Conservation (phyloP, 768 basidiomycete species). For the Kwoniella europaea region DNA sequence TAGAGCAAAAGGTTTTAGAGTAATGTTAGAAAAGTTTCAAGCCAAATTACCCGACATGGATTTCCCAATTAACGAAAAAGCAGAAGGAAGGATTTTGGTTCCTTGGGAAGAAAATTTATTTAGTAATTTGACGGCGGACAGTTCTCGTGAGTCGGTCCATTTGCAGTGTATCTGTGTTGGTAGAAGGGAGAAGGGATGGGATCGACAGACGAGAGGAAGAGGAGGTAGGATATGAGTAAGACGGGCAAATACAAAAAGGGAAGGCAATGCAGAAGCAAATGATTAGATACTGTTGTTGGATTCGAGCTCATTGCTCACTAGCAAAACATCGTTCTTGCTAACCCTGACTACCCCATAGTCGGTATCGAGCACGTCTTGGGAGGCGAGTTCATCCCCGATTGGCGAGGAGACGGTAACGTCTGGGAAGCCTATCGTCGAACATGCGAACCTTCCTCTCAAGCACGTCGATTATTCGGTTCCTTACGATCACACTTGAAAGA, state of each 20-base stretch:
- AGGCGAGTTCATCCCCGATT: conserved; percentile 75
- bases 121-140: conserved; percentile 69
- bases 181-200: no score
- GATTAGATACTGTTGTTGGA: not conserved
- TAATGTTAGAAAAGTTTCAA: conserved; percentile 75
- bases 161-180: not conserved
- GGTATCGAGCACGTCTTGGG: conserved; percentile 68
- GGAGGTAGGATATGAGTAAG: no score
- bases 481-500: conserved; percentile 63
- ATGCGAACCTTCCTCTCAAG: conserved; percentile 76
- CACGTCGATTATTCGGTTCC: conserved; percentile 81
- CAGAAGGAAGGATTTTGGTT: conserved; percentile 89
- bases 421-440: conserved; percentile 97
- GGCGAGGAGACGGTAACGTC: conserved; percentile 77
- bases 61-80: conserved; percentile 88
- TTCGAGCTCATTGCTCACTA: not conserved
- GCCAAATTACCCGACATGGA: conserved; percentile 86
- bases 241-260: no score
- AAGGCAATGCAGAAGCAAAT: no score
- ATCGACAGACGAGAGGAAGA: no score
- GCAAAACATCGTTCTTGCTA: not conserved
- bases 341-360: conserved; percentile 50
- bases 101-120: conserved; percentile 84
- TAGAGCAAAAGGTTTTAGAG: conserved; percentile 75
- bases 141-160: conserved; percentile 49